Percentiles rank a stretch among this genome's conserved stretches.
These are phyloP conservation scores for Perkinsus chesapeaki DNA, from an alignment of 169 alveolate genomes.

Conservation along the genomic window DNA sequence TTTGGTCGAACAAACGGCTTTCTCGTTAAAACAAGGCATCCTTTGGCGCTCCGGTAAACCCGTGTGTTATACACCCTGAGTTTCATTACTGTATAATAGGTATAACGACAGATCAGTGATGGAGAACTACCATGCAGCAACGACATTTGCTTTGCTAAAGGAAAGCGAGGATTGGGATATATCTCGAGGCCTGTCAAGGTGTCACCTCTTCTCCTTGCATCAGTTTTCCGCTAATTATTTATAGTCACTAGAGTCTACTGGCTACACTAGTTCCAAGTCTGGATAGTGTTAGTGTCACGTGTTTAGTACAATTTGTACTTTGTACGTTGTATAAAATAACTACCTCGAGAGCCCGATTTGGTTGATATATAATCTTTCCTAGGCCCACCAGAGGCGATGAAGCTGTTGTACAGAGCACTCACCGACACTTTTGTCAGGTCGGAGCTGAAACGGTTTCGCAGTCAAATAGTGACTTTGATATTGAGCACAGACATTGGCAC, in stretches of 20 bases:
- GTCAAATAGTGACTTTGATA: neutral
- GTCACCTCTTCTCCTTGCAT: neutral
- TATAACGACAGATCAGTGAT: neutral
- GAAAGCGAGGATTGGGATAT: conserved; percentile 1
- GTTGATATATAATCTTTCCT: too few species aligned
- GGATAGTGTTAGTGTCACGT: too few species aligned
- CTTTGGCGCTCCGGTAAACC: neutral
- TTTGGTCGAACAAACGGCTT: neutral
- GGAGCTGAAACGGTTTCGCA: neutral
- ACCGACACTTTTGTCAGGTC: neutral
- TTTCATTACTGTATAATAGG: neutral
- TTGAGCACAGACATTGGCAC: neutral
- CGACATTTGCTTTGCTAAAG: neutral
- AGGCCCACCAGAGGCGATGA: too few species aligned
- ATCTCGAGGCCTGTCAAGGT: neutral
- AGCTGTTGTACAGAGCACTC: too few species aligned
- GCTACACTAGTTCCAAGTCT: too few species aligned
- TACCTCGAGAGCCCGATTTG: too few species aligned
- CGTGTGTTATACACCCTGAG: neutral
- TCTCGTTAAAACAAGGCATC: neutral
- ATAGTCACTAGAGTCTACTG: too few species aligned
- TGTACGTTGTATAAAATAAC: too few species aligned
- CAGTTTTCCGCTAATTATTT: too few species aligned
- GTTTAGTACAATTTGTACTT: too few species aligned
- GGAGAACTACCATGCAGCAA: neutral